phyloP scores from a whole-genome alignment of 352 stramenopile species.

The Pythium guiyangense region DNA sequence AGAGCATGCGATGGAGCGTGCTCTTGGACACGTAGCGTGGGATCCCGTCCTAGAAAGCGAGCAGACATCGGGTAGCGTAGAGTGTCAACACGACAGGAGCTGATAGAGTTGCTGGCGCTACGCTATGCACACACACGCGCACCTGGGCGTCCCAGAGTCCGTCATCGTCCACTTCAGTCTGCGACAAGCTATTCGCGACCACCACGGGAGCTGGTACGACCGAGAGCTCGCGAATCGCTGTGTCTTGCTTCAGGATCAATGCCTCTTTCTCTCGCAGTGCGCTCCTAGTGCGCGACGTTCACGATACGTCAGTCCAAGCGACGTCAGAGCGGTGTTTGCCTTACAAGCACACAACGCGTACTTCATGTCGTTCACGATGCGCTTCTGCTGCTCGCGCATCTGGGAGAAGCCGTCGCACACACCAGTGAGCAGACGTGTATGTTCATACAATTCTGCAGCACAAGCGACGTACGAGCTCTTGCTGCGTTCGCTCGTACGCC shows the following conservation, averaged over 20 bases:
- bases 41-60: slow-evolving; percentile 39
- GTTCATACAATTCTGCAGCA: no score
- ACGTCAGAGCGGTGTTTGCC: neutral
- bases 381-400: slow-evolving; percentile 44
- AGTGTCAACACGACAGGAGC: neutral
- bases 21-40: slow-evolving; percentile 56
- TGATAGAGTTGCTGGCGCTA: no score
- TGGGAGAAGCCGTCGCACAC: slow-evolving; percentile 3
- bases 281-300: slow-evolving; percentile 9
- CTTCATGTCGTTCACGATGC: slow-evolving; percentile 54
- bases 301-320: neutral
- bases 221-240: slow-evolving; percentile 37
- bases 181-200: slow-evolving; percentile 21
- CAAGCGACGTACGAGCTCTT: slow-evolving; percentile 28
- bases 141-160: slow-evolving; percentile 68
- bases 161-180: slow-evolving; percentile 70
- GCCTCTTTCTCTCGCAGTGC: slow-evolving; percentile 48
- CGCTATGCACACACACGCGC: neutral
- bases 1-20: slow-evolving; percentile 39
- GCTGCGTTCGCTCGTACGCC: slow-evolving; percentile 31
- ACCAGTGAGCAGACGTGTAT: neutral
- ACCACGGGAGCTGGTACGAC: slow-evolving; percentile 19
- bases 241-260: slow-evolving; percentile 37
- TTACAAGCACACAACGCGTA: slow-evolving; percentile 5
- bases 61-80: neutral